Evolutionary conservation across 2,329 filamentous ascomycete genomes (phyloP).

Genomic region (Diaporthe velutina): DNA sequence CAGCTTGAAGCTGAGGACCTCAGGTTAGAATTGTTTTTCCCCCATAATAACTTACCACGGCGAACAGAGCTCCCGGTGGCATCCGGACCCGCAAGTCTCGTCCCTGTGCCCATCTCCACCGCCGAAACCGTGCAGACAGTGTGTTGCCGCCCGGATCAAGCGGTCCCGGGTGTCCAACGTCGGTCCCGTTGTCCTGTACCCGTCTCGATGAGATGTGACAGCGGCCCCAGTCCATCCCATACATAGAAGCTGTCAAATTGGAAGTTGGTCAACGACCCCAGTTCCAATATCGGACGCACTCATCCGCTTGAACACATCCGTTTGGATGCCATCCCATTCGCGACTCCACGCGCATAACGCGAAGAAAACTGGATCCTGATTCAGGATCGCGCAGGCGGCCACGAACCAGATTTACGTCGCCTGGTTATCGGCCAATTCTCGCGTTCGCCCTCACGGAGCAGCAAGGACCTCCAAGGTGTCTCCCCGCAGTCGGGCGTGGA

Average conservation of each 20-base stretch:
- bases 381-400: neutral
- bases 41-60: neutral
- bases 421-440: neutral
- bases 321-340: neutral
- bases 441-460: neutral
- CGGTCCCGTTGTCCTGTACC: neutral
- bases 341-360: neutral
- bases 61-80: neutral
- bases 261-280: neutral
- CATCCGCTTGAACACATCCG: neutral
- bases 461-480: neutral
- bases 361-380: neutral
- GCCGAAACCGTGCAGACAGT: slow-evolving; percentile 5
- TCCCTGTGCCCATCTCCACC: neutral
- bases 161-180: neutral
- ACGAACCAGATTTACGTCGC: neutral
- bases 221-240: neutral
- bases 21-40: neutral
- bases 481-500: slow-evolving; percentile 11
- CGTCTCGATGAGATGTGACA: neutral
- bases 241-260: neutral
- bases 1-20: slow-evolving; percentile 2
- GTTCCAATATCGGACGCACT: neutral
- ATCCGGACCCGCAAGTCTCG: neutral
- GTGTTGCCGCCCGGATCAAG: neutral